Evolutionary conservation across 2,329 filamentous ascomycete genomes (phyloP).

Genomic region (Huntiella abstrusa): DNA sequence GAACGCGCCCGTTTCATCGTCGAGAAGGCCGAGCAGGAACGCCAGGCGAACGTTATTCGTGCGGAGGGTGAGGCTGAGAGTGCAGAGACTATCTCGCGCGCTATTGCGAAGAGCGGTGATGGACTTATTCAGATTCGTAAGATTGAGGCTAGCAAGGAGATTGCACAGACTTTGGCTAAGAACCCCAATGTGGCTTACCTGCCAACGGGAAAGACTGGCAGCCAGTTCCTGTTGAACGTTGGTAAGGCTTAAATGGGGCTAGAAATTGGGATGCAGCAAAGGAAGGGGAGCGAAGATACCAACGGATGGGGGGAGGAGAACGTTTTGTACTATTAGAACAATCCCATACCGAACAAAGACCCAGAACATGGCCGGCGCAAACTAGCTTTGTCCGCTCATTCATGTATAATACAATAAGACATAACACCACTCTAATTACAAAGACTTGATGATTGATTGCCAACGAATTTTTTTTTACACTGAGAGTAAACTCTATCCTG

Average conservation of each 20-base stretch:
- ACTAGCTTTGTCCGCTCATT: constrained; percentile 5
- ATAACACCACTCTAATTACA: neutral
- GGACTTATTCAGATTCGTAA: constrained; percentile 89
- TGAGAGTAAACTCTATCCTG: no score
- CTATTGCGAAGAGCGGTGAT: constrained; percentile 82
- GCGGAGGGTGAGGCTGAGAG: constrained; percentile 96
- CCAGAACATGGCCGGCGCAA: constrained; percentile 9
- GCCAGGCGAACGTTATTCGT: constrained; percentile 94
- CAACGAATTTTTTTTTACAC: no score
- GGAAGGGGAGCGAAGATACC: neutral
- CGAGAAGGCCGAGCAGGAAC: constrained; percentile 95
- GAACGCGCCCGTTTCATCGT: constrained; percentile 96
- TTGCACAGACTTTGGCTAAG: constrained; percentile 68
- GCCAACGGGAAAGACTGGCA: constrained; percentile 53
- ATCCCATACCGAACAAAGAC: constrained; percentile 5
- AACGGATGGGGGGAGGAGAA: neutral
- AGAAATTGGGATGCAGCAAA: neutral
- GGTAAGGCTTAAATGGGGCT: constrained; percentile 19
- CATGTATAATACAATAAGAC: constrained; percentile 11
- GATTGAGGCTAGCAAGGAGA: constrained; percentile 92
- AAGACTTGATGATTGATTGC: no score
- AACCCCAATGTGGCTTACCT: constrained; percentile 97
- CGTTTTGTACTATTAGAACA: constrained; percentile 10
- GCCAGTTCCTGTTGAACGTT: constrained; percentile 36
- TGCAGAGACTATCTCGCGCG: constrained; percentile 85